Evolutionary conservation across 2,329 filamentous ascomycete species (phyloP), one percentile per base, ranked within the genome.

Genomic region (Pseudogymnoascus sp.): DNA sequence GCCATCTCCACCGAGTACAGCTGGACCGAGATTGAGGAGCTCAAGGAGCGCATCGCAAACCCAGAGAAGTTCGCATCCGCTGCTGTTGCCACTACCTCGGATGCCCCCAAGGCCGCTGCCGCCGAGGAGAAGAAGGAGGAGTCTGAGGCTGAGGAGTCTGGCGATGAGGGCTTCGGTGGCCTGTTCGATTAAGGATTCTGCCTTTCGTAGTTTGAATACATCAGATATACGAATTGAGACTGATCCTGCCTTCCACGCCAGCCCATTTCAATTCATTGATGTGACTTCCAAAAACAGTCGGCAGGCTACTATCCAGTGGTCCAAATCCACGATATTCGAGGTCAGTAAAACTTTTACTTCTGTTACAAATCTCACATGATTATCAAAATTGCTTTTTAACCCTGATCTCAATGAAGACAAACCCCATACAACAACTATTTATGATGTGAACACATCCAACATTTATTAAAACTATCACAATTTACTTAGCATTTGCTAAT

Each of bases 41-140:
- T 99, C 82, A 99, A 99, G 90, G 94, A 99, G 83, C 92, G 94
- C 78, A 97, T 99, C 74, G 91, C 91, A 81, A 97, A 99, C 87
- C 95, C 95, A 71, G 94, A 99, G 62, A 91, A 91, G 62, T 99
- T 97, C 78, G 94, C 93, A 68, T 77, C 91, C 58, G 82, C 92
- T 69, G 91, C 89, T 69, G 91, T 93, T 64, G 85, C 76, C 68
- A 80, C 84, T 62, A 79, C 79, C 61, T 75, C 78, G 58, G 77
- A 78, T 65, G 79, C 78, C 66, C 78, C 76, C 62, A 82, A 79
- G 66, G 80, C 77, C 62, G 80, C 77, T 60, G 79, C 78, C 61
- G 80, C 81, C 66, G 80, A 83, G 71, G 82, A 85, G 73, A 80
- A 86, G 74, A 81, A 86, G 75, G 82, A 85, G 72, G 84, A 87